A percentile compares a stretch with the other conserved stretches of the same genome.
These are phyloP conservation scores for Abelmoschus esculentus DNA, from an alignment of 345 rosid species.

Conservation along the genomic window DNA sequence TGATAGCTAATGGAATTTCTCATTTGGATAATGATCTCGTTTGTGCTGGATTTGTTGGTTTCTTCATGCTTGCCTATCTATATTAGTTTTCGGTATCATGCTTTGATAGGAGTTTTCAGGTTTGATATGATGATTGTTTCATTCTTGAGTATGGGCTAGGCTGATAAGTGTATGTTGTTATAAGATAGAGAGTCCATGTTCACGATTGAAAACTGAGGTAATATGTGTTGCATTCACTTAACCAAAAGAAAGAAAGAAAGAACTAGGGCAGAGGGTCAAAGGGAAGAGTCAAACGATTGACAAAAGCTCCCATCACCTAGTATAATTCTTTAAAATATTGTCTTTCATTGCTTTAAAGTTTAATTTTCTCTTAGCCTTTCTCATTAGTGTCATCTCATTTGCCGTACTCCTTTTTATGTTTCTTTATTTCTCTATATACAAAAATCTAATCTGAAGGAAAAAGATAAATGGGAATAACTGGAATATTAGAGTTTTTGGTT, in stretches of 20 bases:
- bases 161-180: not conserved
- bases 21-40: not conserved
- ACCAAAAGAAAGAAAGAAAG: not conserved
- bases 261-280: not conserved
- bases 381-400: not conserved
- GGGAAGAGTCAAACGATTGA: not conserved
- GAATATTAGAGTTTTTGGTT: too few relatives aligned
- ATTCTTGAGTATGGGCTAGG: not conserved
- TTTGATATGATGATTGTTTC: not conserved
- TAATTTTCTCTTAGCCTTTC: not conserved
- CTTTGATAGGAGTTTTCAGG: not conserved
- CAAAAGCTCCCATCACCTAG: not conserved
- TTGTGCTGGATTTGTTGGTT: not conserved
- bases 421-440: not conserved
- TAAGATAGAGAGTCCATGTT: not conserved
- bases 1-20: not conserved
- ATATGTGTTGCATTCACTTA: not conserved
- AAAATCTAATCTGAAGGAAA: not conserved
- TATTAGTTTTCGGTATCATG: not conserved
- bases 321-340: not conserved
- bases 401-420: not conserved
- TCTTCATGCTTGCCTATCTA: too few relatives aligned
- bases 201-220: not conserved
- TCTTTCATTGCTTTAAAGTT: not conserved
- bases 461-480: not conserved